A percentile compares a stretch with the other conserved stretches of the same genome.
phyloP scores from a whole-genome alignment of 768 basidiomycete genomes.

The Macrocybe gigantea region DNA sequence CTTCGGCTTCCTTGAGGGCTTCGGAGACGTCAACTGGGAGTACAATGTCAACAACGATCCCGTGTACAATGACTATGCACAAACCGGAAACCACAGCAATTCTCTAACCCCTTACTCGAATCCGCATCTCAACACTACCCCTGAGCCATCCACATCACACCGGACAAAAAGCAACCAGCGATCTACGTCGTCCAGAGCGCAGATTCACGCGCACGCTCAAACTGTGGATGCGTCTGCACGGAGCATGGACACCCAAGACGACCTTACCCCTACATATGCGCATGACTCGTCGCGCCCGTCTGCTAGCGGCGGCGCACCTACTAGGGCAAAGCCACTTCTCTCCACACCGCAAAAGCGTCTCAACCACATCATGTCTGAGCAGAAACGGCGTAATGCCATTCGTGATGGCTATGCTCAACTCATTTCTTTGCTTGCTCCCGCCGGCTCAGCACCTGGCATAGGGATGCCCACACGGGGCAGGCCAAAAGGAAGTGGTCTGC shows the following conservation, averaged over 20 bases:
- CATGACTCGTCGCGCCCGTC: constrained; percentile 23
- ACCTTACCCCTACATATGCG: constrained; percentile 18
- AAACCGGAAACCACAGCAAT: constrained; percentile 11
- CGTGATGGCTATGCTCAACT: constrained; percentile 86
- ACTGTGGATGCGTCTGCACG: background rate
- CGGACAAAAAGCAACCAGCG: constrained; percentile 25
- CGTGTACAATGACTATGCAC: constrained; percentile 17
- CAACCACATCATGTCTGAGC: constrained; percentile 93
- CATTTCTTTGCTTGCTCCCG: constrained; percentile 76
- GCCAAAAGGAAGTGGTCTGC: constrained; percentile 71
- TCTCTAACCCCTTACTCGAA: constrained; percentile 35
- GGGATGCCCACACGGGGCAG: constrained; percentile 74
- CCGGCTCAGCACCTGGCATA: constrained; percentile 58
- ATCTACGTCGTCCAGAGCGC: constrained; percentile 17
- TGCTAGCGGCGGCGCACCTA: constrained; percentile 4
- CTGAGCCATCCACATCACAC: constrained; percentile 34
- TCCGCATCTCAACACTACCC: constrained; percentile 38
- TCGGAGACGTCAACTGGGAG: constrained; percentile 56
- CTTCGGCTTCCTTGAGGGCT: constrained; percentile 79
- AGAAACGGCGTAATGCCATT: constrained; percentile 89
- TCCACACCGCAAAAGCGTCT: constrained; percentile 83
- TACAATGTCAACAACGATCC: constrained; percentile 34
- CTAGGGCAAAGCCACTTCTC: constrained; percentile 56
- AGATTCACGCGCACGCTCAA: constrained; percentile 13
- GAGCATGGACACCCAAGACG: no score